Conservation (phyloP, 306 rosid species). For the Ormosia emarginata region DNA sequence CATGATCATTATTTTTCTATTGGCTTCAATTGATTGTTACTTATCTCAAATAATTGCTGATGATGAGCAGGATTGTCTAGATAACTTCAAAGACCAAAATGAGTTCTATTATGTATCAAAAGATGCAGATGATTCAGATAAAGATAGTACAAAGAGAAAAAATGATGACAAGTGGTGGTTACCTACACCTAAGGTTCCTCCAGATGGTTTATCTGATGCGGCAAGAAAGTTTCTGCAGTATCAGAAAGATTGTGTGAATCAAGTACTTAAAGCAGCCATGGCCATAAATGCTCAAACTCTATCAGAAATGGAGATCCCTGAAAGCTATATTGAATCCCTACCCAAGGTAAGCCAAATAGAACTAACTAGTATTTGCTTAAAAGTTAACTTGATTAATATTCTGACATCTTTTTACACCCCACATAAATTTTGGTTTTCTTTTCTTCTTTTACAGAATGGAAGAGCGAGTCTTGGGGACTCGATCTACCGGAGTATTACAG, state of each 20-base stretch:
- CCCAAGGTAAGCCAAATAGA: constrained; percentile 65
- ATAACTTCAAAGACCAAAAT: constrained; percentile 65
- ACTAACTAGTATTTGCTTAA: not conserved
- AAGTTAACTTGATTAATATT: not conserved
- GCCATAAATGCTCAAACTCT: constrained; percentile 95
- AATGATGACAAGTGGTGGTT: constrained; percentile 97
- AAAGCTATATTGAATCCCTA: constrained; percentile 80
- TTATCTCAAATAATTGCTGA: not conserved
- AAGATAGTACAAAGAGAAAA: constrained; percentile 46
- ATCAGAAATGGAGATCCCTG: constrained; percentile 94
- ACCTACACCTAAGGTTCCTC: constrained; percentile 82
- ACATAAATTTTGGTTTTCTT: not conserved
- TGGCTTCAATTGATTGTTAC: not conserved
- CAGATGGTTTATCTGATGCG: constrained; percentile 69
- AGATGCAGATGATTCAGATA: constrained; percentile 61
- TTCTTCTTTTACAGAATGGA: constrained; percentile 60
- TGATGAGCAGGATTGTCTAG: constrained; percentile 76
- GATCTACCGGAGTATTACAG: constrained; percentile 73
- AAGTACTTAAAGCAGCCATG: constrained; percentile 99
- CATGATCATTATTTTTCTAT: not conserved
- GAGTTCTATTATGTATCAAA: constrained; percentile 77
- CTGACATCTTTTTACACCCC: not conserved
- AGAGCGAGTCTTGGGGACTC: constrained; percentile 94
- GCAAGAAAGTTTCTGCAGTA: constrained; percentile 84
- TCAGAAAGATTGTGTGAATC: constrained; percentile 96